Base-by-base conservation (phyloP, 352 stramenopile species). In the Pseudoperonospora humuli region DNA sequence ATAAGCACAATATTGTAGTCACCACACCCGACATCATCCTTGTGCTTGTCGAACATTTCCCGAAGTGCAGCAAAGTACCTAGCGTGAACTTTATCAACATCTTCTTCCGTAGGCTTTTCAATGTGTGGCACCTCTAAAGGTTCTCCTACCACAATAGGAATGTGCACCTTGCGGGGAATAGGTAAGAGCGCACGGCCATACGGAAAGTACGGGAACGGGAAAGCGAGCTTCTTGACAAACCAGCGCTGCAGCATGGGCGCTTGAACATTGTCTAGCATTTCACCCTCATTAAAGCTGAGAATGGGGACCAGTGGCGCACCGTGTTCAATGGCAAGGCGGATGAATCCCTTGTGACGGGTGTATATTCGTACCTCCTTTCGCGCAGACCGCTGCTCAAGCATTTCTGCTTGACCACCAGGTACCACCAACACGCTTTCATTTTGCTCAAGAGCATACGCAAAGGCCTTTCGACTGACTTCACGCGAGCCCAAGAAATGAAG, bases 241-340 rank as follows among this genome's bases (percentile, higher is more conserved):
- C 80, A 93, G 15, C 62, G 61, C 59, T 93, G 77, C 20, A 93
- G 28, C 39, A 64, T 52, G 8, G 80, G 75, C n/a, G 64, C 68
- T n/a, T 65, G 67, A 13, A 93, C 51, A 44, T 90, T 93, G 59
- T 89, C 76, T 67, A 93, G 70, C 43, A 81, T 73, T 35, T 93
- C 80, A 23, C 70, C 75, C 52, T 93, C 80, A 25, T 85, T 75
- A 52, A 86, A 93, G 50, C 77, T 89, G 7, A 93, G 54, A 23
- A 93, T 57, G 0, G 80, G 80, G 18, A 93, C 77, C 2, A 93
- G 50, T 23, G 80, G 61, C 13, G 68, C 67, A 28, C 80, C 80
- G 31, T 90, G 64, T 39, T 90, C 75, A 29, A 93, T 74, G 8
- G 80, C 80, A 11, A 90, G 46, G 5, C 80, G 80, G 13, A 93